A percentile compares a stretch with the other conserved stretches of the same genome.
These are phyloP conservation scores for Agrocybe chaxingu DNA, from an alignment of 768 basidiomycete genomes.

Conservation along the genomic window DNA sequence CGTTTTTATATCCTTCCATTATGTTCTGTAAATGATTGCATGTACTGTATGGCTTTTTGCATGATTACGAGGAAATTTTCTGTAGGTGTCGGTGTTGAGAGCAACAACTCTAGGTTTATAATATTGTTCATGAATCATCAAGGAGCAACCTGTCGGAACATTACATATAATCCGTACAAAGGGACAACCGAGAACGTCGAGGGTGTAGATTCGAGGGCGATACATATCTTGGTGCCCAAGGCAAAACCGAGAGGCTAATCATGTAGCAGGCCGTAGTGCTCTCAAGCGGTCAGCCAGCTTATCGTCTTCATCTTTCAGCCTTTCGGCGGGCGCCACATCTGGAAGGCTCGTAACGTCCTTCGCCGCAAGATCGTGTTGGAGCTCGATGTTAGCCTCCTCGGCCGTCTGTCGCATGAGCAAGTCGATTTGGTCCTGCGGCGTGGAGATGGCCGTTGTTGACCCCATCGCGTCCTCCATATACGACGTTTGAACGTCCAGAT, in stretches of 20 bases:
- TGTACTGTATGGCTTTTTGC: no score
- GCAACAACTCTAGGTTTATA: neutral
- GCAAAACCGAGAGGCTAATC: conserved; percentile 7
- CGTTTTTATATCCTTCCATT: no score
- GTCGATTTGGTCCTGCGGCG: conserved; percentile 97
- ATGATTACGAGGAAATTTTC: no score
- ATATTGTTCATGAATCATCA: neutral
- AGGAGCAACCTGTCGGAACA: neutral
- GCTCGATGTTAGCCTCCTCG: conserved; percentile 94
- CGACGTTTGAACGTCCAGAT: conserved; percentile 95
- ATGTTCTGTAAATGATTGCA: no score
- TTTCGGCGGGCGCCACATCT: conserved; percentile 46
- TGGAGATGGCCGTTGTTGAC: conserved; percentile 86
- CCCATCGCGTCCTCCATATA: conserved; percentile 99
- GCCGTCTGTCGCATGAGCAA: conserved; percentile 88
- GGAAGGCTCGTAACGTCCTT: conserved; percentile 60
- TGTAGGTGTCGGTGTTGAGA: no score
- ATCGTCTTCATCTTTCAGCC: conserved; percentile 71
- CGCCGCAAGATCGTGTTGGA: conserved; percentile 83
- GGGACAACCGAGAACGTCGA: neutral
- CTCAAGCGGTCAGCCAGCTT: conserved; percentile 84
- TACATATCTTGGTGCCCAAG: neutral
- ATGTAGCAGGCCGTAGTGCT: conserved; percentile 80
- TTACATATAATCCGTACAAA: neutral
- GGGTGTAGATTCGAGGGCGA: neutral